Evolutionary conservation across 2,329 filamentous ascomycete genomes (phyloP), one percentile per base, ranked within the genome.

Genomic region (Cladosporium halotolerans): DNA sequence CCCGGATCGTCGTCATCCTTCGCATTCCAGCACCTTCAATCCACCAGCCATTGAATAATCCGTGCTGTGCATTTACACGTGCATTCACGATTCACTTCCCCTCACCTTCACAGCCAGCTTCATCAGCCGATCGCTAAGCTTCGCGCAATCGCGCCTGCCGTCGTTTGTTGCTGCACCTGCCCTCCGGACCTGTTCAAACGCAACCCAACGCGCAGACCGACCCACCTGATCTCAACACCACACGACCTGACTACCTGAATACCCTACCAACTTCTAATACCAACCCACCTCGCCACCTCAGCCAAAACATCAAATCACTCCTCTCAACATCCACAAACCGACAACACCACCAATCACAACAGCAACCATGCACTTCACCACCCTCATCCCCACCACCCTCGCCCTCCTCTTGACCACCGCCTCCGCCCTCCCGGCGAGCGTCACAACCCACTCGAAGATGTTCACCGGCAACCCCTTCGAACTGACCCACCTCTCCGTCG

Each of bases 401-500:
- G 36, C 50, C 9, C 43, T 53, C 50, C 6, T 45, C 42, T 10
- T 33, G 43, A 33, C 28, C 36, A 39, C 44, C 13, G 42, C 28
- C 28, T 40, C 43, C 19, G 50, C 42, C 11, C 33, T 46, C 4
- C 44, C 50, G 10, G 32, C 47, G 3, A 14, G 38, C 23, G 36
- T 32, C 4, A 32, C 34, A n/a, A 5, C 44, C 13, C 11, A 43
- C 16, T 36, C 28, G 18, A 39, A 39, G 23, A 33, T 40, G 42
- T 53, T 53, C 43, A 6, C 50, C 28, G 50, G 50, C 50, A 44
- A 49, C 32, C 38, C 44, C 2, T 44, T 65, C 31, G 50, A 64
- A 36, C 51, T 64, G 56, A 60, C 45, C 34, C 52, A 57, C 33
- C 49, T 62, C 36, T 51, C 46, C 8, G 43, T 63, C 40, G 54